A percentile compares a stretch with the other conserved stretches of the same genome.
Evolutionary conservation across 2,329 filamentous ascomycete genomes (phyloP).

Genomic region (Aspergillus costaricaensis): DNA sequence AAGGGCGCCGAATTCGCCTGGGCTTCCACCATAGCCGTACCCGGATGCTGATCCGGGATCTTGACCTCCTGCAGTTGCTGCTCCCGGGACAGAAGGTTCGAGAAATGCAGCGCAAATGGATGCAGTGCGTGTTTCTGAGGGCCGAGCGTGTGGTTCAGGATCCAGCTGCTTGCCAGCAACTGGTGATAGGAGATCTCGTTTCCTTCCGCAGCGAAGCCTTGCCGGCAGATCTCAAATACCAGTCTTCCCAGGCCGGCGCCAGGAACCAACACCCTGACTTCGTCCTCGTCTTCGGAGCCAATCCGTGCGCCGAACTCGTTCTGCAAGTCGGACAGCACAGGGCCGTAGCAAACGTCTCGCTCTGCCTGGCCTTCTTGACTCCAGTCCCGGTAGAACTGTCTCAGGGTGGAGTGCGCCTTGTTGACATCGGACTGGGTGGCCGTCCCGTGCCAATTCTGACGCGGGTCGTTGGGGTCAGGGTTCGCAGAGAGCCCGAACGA

Average conservation of each 20-base stretch:
- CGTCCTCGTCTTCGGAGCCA: conserved; percentile 32
- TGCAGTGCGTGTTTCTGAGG: conserved; percentile 71
- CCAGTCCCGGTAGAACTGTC: conserved; percentile 97
- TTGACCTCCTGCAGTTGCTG: conserved; percentile 74
- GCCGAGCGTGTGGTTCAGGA: conserved; percentile 55
- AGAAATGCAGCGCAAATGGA: conserved; percentile 86
- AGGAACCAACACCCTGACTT: conserved; percentile 74
- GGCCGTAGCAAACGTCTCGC: conserved; percentile 73
- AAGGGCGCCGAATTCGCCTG: conserved; percentile 33
- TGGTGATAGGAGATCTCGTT: conserved; percentile 98
- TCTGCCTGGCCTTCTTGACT: conserved; percentile 74
- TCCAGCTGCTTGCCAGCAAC: conserved; percentile 74
- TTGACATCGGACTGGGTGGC: conserved; percentile 77
- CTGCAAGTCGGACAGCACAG: conserved; percentile 67
- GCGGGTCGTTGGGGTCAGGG: conserved; percentile 42
- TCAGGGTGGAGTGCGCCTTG: conserved; percentile 87
- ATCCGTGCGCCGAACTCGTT: conserved; percentile 43
- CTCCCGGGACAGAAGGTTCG: conserved; percentile 72
- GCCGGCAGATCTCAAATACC: conserved; percentile 79
- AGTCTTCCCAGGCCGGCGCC: conserved; percentile 86
- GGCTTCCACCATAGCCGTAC: conserved; percentile 52
- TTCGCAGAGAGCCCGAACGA: conserved; percentile 62
- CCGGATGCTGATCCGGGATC: conserved; percentile 80
- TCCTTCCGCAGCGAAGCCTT: conserved; percentile 76
- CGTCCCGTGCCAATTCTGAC: conserved; percentile 66